Percentiles rank a stretch among this genome's conserved stretches.
Conservation (phyloP, 345 rosid species). For the Eucalyptus shirleyi region DNA sequence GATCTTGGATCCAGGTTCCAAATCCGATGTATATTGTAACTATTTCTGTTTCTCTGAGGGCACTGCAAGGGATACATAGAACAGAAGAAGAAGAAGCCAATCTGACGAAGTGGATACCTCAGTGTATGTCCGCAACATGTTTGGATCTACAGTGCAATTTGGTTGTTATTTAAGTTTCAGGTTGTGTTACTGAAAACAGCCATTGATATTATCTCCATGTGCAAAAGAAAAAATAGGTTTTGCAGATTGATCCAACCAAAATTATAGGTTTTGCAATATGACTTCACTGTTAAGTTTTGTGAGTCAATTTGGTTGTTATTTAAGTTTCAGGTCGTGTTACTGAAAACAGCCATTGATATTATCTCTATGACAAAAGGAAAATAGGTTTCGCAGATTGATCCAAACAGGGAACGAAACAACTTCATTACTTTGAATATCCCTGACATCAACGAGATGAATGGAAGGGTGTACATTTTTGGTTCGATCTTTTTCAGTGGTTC, state of each 20-base stretch:
- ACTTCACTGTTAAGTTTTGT: not conserved
- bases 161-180: too few species aligned
- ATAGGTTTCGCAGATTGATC: not conserved
- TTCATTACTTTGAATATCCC: too few species aligned
- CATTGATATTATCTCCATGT: too few species aligned
- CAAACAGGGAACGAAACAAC: not conserved
- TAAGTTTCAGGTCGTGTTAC: not conserved
- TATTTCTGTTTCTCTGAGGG: not conserved
- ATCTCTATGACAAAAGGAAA: not conserved
- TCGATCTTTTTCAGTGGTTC: too few species aligned
- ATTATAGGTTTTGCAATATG: too few species aligned
- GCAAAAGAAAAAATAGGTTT: too few species aligned
- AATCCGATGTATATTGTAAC: not conserved
- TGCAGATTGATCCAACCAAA: too few species aligned
- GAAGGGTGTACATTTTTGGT: too few species aligned
- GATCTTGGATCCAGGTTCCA: not conserved
- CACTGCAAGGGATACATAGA: not conserved
- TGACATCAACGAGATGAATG: too few species aligned
- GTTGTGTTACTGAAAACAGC: too few species aligned
- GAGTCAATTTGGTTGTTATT: not conserved
- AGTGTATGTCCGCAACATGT: not conserved
- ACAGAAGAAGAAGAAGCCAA: too few species aligned
- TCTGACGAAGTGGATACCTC: not conserved
- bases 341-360: not conserved
- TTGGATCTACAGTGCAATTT: not conserved